These are phyloP conservation scores for Cicer bijugum DNA, from an alignment of 306 rosid species.

Conservation along the genomic window DNA sequence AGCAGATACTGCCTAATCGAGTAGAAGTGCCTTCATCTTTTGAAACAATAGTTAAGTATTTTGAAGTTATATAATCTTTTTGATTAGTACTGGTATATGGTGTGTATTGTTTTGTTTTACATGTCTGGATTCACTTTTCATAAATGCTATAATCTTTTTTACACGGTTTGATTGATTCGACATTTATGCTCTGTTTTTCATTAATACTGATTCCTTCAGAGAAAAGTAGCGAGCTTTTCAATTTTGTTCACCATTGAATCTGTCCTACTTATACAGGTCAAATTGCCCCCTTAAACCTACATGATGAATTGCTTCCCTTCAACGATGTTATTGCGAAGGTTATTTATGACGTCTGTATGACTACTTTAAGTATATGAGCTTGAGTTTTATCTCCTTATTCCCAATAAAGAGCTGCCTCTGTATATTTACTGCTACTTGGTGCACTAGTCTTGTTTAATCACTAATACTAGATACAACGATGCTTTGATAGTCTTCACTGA, in stretches of 20 bases:
- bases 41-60: constrained; percentile 91
- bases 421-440: constrained; percentile 35
- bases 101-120: constrained; percentile 28
- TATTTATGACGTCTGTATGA: constrained; percentile 76
- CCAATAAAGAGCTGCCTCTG: background rate
- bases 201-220: background rate
- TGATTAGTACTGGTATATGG: background rate
- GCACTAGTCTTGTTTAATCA: constrained; percentile 20
- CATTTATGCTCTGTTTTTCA: constrained; percentile 4
- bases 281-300: constrained; percentile 89
- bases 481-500: background rate
- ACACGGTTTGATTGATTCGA: background rate
- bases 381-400: background rate
- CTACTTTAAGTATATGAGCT: constrained; percentile 13
- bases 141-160: background rate
- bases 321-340: constrained; percentile 93
- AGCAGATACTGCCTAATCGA: constrained; percentile 82
- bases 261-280: constrained; percentile 73
- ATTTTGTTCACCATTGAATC: constrained; percentile 29
- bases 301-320: constrained; percentile 78
- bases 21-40: constrained; percentile 93
- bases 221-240: constrained; percentile 11
- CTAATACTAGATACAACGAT: constrained; percentile 22
- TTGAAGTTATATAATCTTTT: constrained; percentile 44
- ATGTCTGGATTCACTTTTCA: constrained; percentile 18